Conservation (phyloP, 2,329 filamentous ascomycete species). For the Diplodia seriata region DNA sequence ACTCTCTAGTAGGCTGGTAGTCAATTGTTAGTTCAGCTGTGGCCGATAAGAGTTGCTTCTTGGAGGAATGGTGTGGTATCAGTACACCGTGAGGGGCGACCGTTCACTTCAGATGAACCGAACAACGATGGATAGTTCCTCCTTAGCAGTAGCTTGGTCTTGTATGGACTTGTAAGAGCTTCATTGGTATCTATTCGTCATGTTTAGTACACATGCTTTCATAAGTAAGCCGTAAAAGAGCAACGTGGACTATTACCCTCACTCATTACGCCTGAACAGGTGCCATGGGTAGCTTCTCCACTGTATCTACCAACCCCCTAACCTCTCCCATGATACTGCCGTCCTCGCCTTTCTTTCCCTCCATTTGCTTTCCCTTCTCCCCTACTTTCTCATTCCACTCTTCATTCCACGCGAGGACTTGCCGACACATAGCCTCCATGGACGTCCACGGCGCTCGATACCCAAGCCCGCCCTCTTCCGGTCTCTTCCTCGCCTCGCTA, state of each 20-base stretch:
- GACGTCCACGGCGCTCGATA: constrained; percentile 49
- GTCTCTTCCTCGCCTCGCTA: constrained; percentile 42
- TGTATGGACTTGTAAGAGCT: background rate
- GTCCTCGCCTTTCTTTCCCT: background rate
- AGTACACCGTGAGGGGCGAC: too few species aligned
- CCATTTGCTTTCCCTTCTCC: background rate
- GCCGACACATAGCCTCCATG: constrained; percentile 50
- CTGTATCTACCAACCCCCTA: background rate
- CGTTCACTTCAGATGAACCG: too few species aligned
- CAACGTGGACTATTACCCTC: background rate
- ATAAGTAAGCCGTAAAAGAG: background rate
- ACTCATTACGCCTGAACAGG: background rate
- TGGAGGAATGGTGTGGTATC: too few species aligned
- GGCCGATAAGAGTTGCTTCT: too few species aligned
- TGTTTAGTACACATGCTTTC: background rate
- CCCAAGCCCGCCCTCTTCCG: constrained; percentile 50
- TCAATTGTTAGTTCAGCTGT: too few species aligned
- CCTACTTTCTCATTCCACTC: constrained; percentile 9
- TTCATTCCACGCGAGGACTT: constrained; percentile 51
- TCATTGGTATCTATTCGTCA: background rate
- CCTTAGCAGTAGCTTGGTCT: background rate
- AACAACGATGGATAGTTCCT: too few species aligned
- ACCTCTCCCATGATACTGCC: background rate
- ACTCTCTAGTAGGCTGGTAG: too few species aligned
- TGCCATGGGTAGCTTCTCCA: background rate